phyloP scores from a whole-genome alignment of 495 filamentous ascomycete genomes.

The Friedmanniomyces simplex region DNA sequence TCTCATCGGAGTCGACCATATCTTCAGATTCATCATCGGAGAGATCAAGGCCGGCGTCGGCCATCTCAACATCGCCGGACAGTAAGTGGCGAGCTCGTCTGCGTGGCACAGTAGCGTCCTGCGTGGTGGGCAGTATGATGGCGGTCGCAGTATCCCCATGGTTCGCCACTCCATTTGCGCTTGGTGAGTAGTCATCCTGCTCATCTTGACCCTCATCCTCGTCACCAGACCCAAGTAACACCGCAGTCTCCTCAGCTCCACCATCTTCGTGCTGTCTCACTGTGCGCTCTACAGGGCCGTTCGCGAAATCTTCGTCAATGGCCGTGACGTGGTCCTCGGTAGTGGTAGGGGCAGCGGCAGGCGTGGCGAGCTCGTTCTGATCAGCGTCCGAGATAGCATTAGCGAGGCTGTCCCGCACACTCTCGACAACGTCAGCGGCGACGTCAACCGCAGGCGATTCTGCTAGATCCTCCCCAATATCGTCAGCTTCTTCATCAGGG shows the following conservation, averaged over 20 bases:
- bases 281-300: background rate
- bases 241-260: background rate
- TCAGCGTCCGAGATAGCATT: background rate
- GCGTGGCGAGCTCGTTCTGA: background rate
- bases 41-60: conserved; percentile 57
- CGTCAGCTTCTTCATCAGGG: conserved; percentile 1
- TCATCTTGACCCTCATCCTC: background rate
- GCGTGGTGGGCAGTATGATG: background rate
- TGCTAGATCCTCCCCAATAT: background rate
- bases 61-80: conserved; percentile 32
- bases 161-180: conserved; percentile 19
- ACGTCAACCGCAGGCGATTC: background rate
- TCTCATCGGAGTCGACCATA: conserved; percentile 53
- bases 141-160: background rate
- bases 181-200: background rate
- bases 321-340: background rate
- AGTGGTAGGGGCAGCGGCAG: background rate
- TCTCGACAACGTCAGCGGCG: background rate
- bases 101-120: background rate
- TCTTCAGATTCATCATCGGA: conserved; percentile 72
- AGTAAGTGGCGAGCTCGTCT: conserved; percentile 5
- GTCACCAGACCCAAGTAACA: background rate
- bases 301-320: background rate
- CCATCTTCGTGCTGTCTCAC: background rate
- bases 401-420: background rate